phyloP scores from a whole-genome alignment of 768 basidiomycete species.

The Phanerochaete sordida region DNA sequence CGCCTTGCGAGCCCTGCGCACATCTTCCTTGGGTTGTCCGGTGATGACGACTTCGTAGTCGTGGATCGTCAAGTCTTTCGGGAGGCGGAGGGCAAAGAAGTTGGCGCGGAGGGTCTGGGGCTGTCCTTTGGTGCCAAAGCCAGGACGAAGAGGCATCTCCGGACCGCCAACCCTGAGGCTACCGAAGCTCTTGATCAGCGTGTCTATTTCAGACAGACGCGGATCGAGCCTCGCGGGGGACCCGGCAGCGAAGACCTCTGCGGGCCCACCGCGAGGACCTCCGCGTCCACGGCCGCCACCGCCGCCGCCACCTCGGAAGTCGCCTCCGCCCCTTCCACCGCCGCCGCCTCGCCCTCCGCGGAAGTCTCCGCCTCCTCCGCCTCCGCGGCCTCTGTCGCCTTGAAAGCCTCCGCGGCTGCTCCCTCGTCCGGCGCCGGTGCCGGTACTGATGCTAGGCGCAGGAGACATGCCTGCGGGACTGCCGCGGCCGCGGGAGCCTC shows the following conservation, averaged over 20 bases:
- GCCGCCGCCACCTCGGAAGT: slow-evolving; percentile 14
- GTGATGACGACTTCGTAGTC: slow-evolving; percentile 55
- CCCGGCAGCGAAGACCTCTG: slow-evolving; percentile 3
- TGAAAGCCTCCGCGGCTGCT: neutral
- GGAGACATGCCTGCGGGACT: neutral
- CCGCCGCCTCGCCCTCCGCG: neutral
- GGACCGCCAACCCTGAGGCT: neutral
- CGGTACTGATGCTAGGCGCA: neutral
- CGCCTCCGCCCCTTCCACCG: neutral
- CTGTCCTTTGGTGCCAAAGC: slow-evolving; percentile 49
- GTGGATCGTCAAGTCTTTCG: slow-evolving; percentile 41
- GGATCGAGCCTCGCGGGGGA: neutral
- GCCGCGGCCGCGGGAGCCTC: neutral
- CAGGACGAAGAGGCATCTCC: slow-evolving; percentile 47
- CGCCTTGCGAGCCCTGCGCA: slow-evolving; percentile 38
- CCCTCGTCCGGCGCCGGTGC: neutral
- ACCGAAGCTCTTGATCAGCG: neutral
- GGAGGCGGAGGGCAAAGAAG: slow-evolving; percentile 52
- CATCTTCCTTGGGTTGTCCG: slow-evolving; percentile 27
- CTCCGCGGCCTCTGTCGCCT: neutral
- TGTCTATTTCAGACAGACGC: neutral
- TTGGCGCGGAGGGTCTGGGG: slow-evolving; percentile 54
- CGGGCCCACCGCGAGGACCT: neutral
- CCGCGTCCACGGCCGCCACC: neutral
- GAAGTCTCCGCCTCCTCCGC: neutral